Conservation (phyloP, 257 asterid species). For the Plectranthus barbatus region DNA sequence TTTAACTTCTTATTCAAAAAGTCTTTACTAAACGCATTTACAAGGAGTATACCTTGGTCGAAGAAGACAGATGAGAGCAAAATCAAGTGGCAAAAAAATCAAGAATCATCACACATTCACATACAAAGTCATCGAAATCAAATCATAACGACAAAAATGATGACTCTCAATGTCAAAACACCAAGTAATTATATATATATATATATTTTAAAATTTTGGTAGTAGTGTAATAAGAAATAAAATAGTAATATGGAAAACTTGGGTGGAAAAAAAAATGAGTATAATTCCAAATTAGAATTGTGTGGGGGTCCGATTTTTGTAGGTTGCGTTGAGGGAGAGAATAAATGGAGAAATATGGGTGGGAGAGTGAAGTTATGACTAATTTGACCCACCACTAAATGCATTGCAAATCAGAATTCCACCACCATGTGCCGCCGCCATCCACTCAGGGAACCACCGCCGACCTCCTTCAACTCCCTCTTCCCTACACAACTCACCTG, state of each 20-base stretch:
- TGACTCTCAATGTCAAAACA: background rate
- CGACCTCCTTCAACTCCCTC: constrained; percentile 18
- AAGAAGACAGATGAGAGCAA: background rate
- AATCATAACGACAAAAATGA: background rate
- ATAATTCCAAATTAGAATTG: background rate
- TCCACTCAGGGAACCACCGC: constrained; percentile 28
- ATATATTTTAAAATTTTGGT: no score
- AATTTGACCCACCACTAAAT: constrained; percentile 3
- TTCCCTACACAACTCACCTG: background rate
- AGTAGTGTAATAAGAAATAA: no score
- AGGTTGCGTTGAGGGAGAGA: background rate
- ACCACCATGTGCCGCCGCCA: constrained; percentile 27
- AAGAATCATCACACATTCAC: background rate
- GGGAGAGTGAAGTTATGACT: background rate
- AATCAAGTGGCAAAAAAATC: background rate
- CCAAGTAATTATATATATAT: no score
- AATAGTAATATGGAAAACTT: no score
- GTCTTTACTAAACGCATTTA: no score
- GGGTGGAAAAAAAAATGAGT: no score
- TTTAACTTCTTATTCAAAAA: no score
- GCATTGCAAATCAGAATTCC: background rate
- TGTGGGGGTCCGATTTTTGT: constrained; percentile 5
- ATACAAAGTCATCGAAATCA: background rate
- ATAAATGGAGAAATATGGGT: background rate
- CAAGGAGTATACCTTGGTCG: no score